phyloP scores from a whole-genome alignment of 495 filamentous ascomycete genomes.

The Penicillium tannophilum region DNA sequence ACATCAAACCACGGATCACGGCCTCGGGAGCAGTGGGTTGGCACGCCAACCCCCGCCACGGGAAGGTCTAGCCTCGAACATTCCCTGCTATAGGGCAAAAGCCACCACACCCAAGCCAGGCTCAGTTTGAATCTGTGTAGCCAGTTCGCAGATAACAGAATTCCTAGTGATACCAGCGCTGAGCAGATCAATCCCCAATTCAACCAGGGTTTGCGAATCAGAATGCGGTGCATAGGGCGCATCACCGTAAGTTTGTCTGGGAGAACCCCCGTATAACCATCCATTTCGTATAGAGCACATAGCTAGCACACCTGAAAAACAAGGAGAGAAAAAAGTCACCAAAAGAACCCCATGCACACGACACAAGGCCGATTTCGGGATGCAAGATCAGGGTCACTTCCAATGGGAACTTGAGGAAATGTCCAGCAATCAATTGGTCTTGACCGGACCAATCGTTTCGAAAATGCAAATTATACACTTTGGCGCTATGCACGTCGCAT shows the following conservation, averaged over 20 bases:
- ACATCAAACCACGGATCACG: slow-evolving; percentile 6
- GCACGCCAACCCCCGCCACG: slow-evolving; percentile 12
- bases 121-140: slow-evolving; percentile 5
- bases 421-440: neutral
- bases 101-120: neutral
- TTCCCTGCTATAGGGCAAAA: neutral
- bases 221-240: neutral
- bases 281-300: too few species aligned
- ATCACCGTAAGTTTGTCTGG: neutral
- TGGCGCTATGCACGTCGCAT: slow-evolving; percentile 12
- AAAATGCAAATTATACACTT: neutral
- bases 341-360: neutral
- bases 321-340: neutral
- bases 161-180: slow-evolving; percentile 1
- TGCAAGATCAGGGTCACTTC: neutral
- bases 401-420: slow-evolving; percentile 7
- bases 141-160: slow-evolving; percentile 6
- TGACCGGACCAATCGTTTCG: slow-evolving; percentile 12
- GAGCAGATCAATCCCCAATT: slow-evolving; percentile 1
- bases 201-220: neutral
- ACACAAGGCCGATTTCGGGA: slow-evolving; percentile 4
- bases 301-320: neutral
- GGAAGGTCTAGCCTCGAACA: neutral
- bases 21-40: neutral
- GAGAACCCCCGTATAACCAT: neutral